Conservation (phyloP, 495 filamentous ascomycete genomes). For the Neurospora tetrasperma region DNA sequence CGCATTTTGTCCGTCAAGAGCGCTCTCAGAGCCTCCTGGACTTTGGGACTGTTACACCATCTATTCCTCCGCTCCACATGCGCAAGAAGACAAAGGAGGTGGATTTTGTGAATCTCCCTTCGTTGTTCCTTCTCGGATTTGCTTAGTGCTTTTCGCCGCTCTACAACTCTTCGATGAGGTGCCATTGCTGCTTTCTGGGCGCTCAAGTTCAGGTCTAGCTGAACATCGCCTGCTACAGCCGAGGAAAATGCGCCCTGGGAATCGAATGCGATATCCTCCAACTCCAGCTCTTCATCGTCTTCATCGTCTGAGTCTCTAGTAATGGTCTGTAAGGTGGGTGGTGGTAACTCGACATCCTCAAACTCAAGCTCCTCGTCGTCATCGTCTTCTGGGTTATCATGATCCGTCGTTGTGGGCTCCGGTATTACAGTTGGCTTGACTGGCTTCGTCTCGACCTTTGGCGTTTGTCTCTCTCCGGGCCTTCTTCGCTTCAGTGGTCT, state of each 20-base stretch:
- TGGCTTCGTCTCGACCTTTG: conserved; percentile 7
- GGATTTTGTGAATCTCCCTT: conserved; percentile 72
- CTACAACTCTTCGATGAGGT: conserved; percentile 16
- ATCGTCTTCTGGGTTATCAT: conserved; percentile 21
- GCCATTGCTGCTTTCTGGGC: conserved; percentile 31
- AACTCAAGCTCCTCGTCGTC: conserved; percentile 23
- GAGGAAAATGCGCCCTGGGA: conserved; percentile 5
- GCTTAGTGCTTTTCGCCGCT: conserved; percentile 52
- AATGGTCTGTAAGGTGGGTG: conserved; percentile 20
- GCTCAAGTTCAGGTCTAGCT: conserved; percentile 49
- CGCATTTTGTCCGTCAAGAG: conserved; percentile 52
- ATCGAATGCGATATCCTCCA: conserved; percentile 28
- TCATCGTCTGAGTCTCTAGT: conserved; percentile 21
- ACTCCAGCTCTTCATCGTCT: conserved; percentile 23
- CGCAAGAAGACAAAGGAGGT: conserved; percentile 69
- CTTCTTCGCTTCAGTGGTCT: conserved; percentile 32
- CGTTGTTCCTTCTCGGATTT: conserved; percentile 60
- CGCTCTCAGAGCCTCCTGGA: conserved; percentile 50
- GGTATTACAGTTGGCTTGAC: conserved; percentile 2
- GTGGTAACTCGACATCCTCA: conserved; percentile 26
- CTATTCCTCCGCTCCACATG: conserved; percentile 66
- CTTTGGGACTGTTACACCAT: conserved; percentile 75
- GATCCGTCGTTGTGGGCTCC: neutral
- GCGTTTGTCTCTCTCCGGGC: conserved; percentile 24
- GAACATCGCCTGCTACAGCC: conserved; percentile 29